phyloP scores from a whole-genome alignment of 305 asterid genomes.

The Lippia alba region DNA sequence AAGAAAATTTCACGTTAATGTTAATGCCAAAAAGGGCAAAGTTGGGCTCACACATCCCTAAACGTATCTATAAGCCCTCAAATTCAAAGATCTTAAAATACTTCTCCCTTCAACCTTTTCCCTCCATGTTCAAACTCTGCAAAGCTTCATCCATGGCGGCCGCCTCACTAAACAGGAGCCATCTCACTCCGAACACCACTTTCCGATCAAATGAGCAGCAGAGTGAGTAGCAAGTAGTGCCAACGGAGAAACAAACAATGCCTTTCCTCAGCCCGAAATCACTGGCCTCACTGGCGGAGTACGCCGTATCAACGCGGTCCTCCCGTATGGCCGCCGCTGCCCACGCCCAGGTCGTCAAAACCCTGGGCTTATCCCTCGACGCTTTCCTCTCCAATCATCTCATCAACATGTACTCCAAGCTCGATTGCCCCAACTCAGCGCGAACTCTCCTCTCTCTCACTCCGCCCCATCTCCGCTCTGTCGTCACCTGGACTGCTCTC shows the following conservation, averaged over 20 bases:
- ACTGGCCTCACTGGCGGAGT: slow-evolving; percentile 61
- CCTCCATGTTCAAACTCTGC: neutral
- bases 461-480: slow-evolving; percentile 66
- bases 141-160: slow-evolving; percentile 30
- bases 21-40: too few species aligned
- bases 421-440: slow-evolving; percentile 64
- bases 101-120: slow-evolving; percentile 1
- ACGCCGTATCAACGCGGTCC: slow-evolving; percentile 63
- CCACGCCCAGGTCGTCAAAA: slow-evolving; percentile 59
- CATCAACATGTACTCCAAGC: slow-evolving; percentile 85
- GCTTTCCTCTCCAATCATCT: slow-evolving; percentile 75
- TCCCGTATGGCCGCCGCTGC: slow-evolving; percentile 63
- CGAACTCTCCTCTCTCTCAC: slow-evolving; percentile 55
- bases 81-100: too few species aligned
- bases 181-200: neutral
- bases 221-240: neutral
- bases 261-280: slow-evolving; percentile 53
- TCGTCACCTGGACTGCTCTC: slow-evolving; percentile 90
- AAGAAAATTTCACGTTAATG: too few species aligned
- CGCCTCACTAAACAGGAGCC: neutral
- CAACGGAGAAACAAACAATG: slow-evolving; percentile 38
- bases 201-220: slow-evolving; percentile 24
- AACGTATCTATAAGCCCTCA: too few species aligned
- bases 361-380: slow-evolving; percentile 49
- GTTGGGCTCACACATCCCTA: too few species aligned